Evolutionary conservation across 2,329 filamentous ascomycete species (phyloP), one percentile per base, ranked within the genome.

Genomic region (Fusarium kyushuense): DNA sequence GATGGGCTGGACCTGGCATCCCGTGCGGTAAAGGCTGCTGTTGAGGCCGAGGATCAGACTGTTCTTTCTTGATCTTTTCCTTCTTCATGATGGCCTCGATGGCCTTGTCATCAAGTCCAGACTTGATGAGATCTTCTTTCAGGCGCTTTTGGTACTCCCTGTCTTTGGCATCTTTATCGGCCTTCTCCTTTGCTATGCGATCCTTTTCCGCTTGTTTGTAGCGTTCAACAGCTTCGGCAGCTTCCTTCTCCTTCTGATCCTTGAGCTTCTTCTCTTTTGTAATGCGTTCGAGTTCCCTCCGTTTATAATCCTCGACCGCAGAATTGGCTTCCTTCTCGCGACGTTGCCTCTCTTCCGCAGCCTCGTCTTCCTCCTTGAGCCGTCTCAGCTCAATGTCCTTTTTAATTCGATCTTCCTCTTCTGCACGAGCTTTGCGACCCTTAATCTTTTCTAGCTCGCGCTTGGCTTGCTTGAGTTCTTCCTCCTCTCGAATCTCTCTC

Each of bases 71-170:
- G 10, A 82, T 74, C 73, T 84, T 85, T 72, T 87, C 83, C 71
- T 87, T 87, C 70, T 86, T 84, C 54, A 89, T 75, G 63, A 90
- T 86, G 21, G 86, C 86, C 41, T 82, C 79, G 67, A 90, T 89
- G 64, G 85, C 83, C 67, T 84, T 83, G 71, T 89, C 86, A 70
- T 85, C 83, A 41, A 90, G 79, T 4, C 88, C 88, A 3, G 87
- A 86, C 48, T 84, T 84, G 60, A 86, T 77, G 36, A 90, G 78
- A 49, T 89, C 84, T 66, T 89, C 85, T 71, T 86, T 84, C 46
- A 90, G 78, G 40, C 84, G 83, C 27, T 80, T 79, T 72, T 85
- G 82, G 69, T 87, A 89, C 70, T 89, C 83, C 64, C 33, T 65
- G n/a, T 73, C 71, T 19, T 53, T 70, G 17, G 71, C 75, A 63